A percentile compares a stretch with the other conserved stretches of the same genome.
These are phyloP conservation scores for Podaxis sp. DNA, from an alignment of 768 basidiomycete genomes.

Conservation along the genomic window DNA sequence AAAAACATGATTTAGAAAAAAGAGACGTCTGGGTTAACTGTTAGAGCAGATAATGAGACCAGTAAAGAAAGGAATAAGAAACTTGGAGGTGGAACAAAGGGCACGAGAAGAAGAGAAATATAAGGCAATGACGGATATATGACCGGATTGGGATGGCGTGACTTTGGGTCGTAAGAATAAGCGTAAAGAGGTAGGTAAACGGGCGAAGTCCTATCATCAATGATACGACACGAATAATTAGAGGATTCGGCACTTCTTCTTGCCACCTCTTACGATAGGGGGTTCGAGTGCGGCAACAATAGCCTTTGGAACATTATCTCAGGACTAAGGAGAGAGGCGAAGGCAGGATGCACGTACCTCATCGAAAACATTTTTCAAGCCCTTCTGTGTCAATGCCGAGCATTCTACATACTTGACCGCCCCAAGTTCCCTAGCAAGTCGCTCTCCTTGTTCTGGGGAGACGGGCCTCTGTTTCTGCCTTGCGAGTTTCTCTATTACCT, in stretches of 20 bases:
- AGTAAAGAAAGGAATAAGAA: constrained; percentile 33
- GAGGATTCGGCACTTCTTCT: constrained; percentile 79
- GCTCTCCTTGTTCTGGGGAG: constrained; percentile 82
- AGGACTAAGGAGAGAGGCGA: constrained; percentile 7
- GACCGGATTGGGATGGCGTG: constrained; percentile 42
- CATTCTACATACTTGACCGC: constrained; percentile 99
- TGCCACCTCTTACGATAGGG: constrained; percentile 84
- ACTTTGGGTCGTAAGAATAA: constrained; percentile 36
- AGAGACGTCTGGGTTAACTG: constrained; percentile 41
- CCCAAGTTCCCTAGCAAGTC: constrained; percentile 94
- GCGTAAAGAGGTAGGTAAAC: constrained; percentile 26
- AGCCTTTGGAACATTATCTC: constrained; percentile 52
- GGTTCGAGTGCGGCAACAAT: constrained; percentile 99
- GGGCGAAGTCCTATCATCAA: constrained; percentile 23
- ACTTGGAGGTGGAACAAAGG: constrained; percentile 27
- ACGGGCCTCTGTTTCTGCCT: constrained; percentile 97
- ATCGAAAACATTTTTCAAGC: constrained; percentile 99
- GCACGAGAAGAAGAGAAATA: constrained; percentile 23
- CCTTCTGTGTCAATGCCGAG: constrained; percentile 98
- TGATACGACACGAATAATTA: constrained; percentile 38
- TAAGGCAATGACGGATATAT: constrained; percentile 44
- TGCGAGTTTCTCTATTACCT: constrained; percentile 92
- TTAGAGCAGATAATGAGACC: constrained; percentile 22
- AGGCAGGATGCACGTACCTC: constrained; percentile 65
- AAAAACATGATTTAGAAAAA: constrained; percentile 23